A percentile compares a stretch with the other conserved stretches of the same genome.
phyloP scores from a whole-genome alignment of 192 early-diverging fungal species.

The Nowakowskiella sp. region DNA sequence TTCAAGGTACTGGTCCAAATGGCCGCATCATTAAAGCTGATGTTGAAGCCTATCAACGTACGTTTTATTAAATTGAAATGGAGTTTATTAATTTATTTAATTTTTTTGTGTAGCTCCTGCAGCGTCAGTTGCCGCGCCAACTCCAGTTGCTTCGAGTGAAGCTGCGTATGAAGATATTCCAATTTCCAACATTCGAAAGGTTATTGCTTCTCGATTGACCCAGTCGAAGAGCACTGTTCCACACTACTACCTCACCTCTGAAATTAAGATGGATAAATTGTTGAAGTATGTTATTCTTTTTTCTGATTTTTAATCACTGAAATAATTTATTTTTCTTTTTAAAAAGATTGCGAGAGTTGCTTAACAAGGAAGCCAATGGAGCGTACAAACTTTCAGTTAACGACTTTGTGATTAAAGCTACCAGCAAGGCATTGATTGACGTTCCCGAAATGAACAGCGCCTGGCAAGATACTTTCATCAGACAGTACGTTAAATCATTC shows the following conservation, averaged over 20 bases:
- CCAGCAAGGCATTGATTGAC: constrained; percentile 75
- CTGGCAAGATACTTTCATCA: constrained; percentile 82
- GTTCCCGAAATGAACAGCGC: constrained; percentile 91
- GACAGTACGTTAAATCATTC: constrained; percentile 54
- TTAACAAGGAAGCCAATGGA: constrained; percentile 78
- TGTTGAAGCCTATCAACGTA: constrained; percentile 59
- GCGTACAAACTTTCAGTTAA: constrained; percentile 97
- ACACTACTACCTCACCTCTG: constrained; percentile 64
- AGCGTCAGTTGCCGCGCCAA: constrained; percentile 31
- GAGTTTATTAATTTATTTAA: no score
- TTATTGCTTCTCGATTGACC: constrained; percentile 45
- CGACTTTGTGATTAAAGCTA: constrained; percentile 97
- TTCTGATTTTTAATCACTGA: background rate
- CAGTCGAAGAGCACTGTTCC: constrained; percentile 49
- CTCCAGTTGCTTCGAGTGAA: background rate
- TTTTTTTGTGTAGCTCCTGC: constrained; percentile 22
- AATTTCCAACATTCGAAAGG: constrained; percentile 4
- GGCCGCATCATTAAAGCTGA: constrained; percentile 91
- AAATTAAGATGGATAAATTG: constrained; percentile 79
- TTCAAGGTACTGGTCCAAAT: constrained; percentile 80
- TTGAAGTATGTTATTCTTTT: constrained; percentile 26
- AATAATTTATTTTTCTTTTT: constrained; percentile 4
- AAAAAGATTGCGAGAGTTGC: constrained; percentile 64
- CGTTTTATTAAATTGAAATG: background rate
- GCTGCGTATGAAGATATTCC: constrained; percentile 6